Base-by-base conservation (phyloP, 1,284 basidiomycete species). In the Schizopora paradoxa region DNA sequence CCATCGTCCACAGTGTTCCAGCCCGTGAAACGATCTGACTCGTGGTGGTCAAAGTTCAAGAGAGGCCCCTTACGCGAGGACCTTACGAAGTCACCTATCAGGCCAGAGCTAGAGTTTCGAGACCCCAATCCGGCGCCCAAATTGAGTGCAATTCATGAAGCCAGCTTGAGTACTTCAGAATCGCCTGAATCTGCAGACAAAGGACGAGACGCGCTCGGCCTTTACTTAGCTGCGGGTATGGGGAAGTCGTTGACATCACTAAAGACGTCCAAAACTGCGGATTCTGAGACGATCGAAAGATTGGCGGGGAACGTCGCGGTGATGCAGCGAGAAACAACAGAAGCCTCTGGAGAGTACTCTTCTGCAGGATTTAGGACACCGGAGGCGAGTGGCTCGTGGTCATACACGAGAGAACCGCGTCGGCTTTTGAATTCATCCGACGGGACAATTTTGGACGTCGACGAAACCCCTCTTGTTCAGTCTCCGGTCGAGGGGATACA, bases 41-140 rank as follows among this genome's bases (percentile, higher is more conserved):
- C 48, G 11, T 57, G 55, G 51, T 54, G 55, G 53, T 26, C 33
- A 11, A 41, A 49, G 6, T 47, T 52, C 21, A 52, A 44, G 14
- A 44, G 47, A 13, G 14, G 43, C 21, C 43, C 49, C 6, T 43
- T 52, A 23, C 52, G 43, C 25, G 54, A 49, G 13, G 45, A 47
- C 13, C 40, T 35, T 6, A 45, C 29, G 34, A 28, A 31, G 19
- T 31, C 40, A 7, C 35, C 34, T 37, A 25, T 38, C 31, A 28
- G 33, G 38, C 25, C 44, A 33, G 25, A 46, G 32, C 48, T 74
- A 11, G 78, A 83, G 22, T 76, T 87, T 58, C 74, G 82, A 31
- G 86, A 89, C 60, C 85, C 84, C 1, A 80, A 79, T 50, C 82
- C 84, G 1, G 74, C 74, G 4, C 84, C 86, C 2, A 68, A 70